Conservation (phyloP, 1,139 yeast genomes). For the Yamadazyma buinensis region DNA sequence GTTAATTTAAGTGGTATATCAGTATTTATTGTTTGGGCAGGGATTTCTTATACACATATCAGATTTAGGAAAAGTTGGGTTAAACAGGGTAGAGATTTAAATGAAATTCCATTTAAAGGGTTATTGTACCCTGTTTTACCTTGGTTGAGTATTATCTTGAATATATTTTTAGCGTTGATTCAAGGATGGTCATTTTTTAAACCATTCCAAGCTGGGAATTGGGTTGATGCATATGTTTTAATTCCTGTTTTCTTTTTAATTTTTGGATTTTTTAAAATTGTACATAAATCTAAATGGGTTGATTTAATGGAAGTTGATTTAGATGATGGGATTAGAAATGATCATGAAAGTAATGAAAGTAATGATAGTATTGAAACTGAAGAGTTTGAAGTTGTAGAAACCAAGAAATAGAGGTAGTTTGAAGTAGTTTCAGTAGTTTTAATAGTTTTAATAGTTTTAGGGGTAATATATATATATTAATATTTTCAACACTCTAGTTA, state of each 20-base stretch:
- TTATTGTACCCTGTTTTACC: conserved; percentile 53
- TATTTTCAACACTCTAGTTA: too few species aligned
- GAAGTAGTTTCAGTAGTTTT: background rate
- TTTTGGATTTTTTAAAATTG: conserved; percentile 28
- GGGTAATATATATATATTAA: too few species aligned
- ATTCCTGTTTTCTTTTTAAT: conserved; percentile 52
- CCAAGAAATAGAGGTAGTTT: background rate
- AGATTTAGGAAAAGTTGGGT: conserved; percentile 50
- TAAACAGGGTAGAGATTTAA: conserved; percentile 39
- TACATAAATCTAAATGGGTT: conserved; percentile 43
- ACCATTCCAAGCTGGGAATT: conserved; percentile 58
- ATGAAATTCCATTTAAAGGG: conserved; percentile 53
- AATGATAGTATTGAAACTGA: too few species aligned
- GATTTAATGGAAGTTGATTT: conserved; percentile 42
- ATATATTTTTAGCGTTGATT: conserved; percentile 52
- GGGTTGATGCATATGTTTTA: conserved; percentile 64
- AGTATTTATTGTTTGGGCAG: conserved; percentile 55
- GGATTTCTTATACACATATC: conserved; percentile 48
- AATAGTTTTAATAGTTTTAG: too few species aligned
- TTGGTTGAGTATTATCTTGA: conserved; percentile 46
- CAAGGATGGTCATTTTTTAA: conserved; percentile 68
- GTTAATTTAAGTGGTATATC: conserved; percentile 56
- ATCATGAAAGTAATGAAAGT: conserved; percentile 19
- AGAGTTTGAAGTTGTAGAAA: too few species aligned
- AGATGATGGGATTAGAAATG: conserved; percentile 37